Base-by-base conservation (phyloP, 179 eudicot species). In the Sideroxylon spinosum region DNA sequence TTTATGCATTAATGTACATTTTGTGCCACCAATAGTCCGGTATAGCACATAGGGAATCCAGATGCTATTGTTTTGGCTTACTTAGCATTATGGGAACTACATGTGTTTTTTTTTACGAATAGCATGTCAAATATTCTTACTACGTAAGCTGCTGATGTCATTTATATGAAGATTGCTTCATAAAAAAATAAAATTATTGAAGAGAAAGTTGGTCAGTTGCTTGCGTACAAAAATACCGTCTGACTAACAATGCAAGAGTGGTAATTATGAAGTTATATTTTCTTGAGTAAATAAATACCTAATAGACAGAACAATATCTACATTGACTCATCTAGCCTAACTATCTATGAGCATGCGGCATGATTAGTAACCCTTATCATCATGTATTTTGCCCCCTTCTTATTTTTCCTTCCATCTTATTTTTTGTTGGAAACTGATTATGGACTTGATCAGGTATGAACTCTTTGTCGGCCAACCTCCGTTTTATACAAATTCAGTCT, bases 381-480 rank as follows among this genome's bases (percentile, higher is more conserved):
- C 29, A 29, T 22, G 67, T 59, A 57, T 59, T 53, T 73, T 44
- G 3, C 29, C 29, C 50, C 32, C 20, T 57, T 14, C 14, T 55
- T 59, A 55, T 68, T 17, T 59, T 55, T 57, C 50, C 55, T 46
- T 78, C 22, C 68, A 25, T 70, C 56, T 14, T 37, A 44, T 70
- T 46, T 69, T 46, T 14, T 67, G 50, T 20, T 22, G 2, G 55
- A 53, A 25, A 62, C 79, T 82, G 70, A 72, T 50, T 62, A 19
- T 75, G 68, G 68, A 64, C 77, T 73, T 76, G 76, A 71, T 64
- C 96, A 96, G 99, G 88, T 96, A 92, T 71, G 99, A 96, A 78
- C 94, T 96, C 25, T 96, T 90, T 88, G 98, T 94, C 72, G 99
- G 99, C 66, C 98, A 94, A 76, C 99, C 99, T 83, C 99, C 99